These are phyloP conservation scores for Pseudozyma thailandica DNA, from an alignment of 1,284 basidiomycete species.

Conservation along the genomic window DNA sequence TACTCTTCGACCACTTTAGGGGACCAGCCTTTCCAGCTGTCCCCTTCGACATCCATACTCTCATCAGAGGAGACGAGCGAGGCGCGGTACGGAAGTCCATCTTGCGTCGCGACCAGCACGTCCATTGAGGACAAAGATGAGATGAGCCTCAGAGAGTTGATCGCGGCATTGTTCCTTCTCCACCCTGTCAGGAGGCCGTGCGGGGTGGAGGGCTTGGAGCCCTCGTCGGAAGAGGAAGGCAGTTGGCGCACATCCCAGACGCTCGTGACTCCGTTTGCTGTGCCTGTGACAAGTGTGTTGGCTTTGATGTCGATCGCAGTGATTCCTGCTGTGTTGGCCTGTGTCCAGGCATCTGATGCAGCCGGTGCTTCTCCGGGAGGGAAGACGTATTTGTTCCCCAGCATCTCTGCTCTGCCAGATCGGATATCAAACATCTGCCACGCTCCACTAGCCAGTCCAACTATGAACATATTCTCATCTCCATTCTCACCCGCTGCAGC, in stretches of 20 bases:
- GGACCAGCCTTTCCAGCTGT: constrained; percentile 4
- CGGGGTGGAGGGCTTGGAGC: neutral
- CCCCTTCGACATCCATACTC: neutral
- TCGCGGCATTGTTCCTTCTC: constrained; percentile 33
- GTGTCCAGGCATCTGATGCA: constrained; percentile 73
- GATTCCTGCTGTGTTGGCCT: constrained; percentile 69
- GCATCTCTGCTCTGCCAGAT: constrained; percentile 70
- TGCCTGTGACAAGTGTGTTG: constrained; percentile 75
- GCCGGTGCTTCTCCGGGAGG: constrained; percentile 45
- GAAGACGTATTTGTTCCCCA: constrained; percentile 68
- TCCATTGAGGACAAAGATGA: neutral
- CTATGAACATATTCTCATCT: constrained; percentile 59
- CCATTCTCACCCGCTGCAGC: constrained; percentile 10
- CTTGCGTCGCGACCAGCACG: constrained; percentile 49
- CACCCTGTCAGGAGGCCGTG: constrained; percentile 29
- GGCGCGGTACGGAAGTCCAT: constrained; percentile 55
- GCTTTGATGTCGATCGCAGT: constrained; percentile 29
- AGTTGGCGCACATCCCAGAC: constrained; percentile 74
- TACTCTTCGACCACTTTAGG: constrained; percentile 43
- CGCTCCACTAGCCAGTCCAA: constrained; percentile 74
- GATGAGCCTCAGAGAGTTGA: constrained; percentile 11
- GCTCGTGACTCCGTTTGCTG: constrained; percentile 74
- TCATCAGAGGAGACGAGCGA: neutral
- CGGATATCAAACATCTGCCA: constrained; percentile 75
- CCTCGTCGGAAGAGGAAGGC: constrained; percentile 6